Evolutionary conservation across 2,329 filamentous ascomycete genomes (phyloP).

Genomic region (Juglanconis oblonga): DNA sequence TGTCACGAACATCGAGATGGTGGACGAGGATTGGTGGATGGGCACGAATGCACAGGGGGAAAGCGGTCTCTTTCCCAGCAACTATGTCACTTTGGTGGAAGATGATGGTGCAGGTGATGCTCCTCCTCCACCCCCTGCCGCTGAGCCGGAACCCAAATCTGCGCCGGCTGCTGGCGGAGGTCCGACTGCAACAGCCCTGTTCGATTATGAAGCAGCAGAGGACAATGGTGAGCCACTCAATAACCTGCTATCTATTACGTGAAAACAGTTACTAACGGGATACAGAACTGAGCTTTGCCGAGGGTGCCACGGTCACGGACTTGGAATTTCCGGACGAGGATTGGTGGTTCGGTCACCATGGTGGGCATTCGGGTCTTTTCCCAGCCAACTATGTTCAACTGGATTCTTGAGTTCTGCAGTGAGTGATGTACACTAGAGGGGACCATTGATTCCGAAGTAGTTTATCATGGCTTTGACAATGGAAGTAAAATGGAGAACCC

Average conservation of each 20-base stretch:
- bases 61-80: conserved; percentile 85
- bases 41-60: conserved; percentile 84
- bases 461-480: not conserved
- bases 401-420: conserved; percentile 28
- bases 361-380: conserved; percentile 81
- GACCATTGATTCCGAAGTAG: not conserved
- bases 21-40: conserved; percentile 99
- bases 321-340: conserved; percentile 97
- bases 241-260: not conserved
- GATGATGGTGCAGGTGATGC: conserved; percentile 45
- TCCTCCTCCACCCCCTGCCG: conserved; percentile 29
- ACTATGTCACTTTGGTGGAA: conserved; percentile 87
- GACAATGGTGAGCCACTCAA: conserved; percentile 65
- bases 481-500: too few relatives aligned
- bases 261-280: conserved; percentile 27
- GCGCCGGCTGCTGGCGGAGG: conserved; percentile 39
- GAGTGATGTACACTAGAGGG: not conserved
- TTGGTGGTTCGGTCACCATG: conserved; percentile 93
- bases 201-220: conserved; percentile 96
- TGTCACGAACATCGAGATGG: conserved; percentile 91
- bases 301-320: conserved; percentile 76
- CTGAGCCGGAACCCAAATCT: conserved; percentile 37
- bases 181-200: conserved; percentile 77
- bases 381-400: conserved; percentile 68
- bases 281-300: conserved; percentile 74